phyloP scores from a whole-genome alignment of 75 land plant species.

The Ceratopteris richardii region DNA sequence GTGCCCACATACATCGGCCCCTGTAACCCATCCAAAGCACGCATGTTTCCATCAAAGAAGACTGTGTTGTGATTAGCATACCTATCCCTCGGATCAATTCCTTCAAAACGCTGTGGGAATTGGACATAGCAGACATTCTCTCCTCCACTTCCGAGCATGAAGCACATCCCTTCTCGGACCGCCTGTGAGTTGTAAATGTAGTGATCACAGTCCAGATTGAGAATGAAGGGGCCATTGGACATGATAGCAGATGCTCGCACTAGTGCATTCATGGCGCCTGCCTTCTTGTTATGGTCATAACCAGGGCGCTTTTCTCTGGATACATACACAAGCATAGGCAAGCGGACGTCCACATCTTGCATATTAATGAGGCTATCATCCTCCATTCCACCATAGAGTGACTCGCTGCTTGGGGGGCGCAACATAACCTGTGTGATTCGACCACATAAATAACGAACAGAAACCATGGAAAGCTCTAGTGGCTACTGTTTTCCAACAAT shows the following conservation, averaged over 20 bases:
- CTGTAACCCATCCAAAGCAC: slow-evolving; percentile 56
- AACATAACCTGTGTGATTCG: slow-evolving; percentile 44
- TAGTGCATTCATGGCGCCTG: slow-evolving; percentile 68
- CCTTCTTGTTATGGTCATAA: slow-evolving; percentile 59
- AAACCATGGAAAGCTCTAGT: too few relatives aligned
- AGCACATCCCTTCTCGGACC: slow-evolving; percentile 51
- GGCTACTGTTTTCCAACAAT: too few relatives aligned
- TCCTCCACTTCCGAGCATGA: slow-evolving; percentile 60
- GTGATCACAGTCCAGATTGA: slow-evolving; percentile 61
- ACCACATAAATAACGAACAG: too few relatives aligned
- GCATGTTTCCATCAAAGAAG: slow-evolving; percentile 61
- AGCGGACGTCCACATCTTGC: slow-evolving; percentile 39
- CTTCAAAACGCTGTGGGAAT: slow-evolving; percentile 55
- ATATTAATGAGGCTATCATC: slow-evolving; percentile 32
- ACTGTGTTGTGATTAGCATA: slow-evolving; percentile 72
- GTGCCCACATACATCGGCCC: slow-evolving; percentile 59
- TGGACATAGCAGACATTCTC: slow-evolving; percentile 48
- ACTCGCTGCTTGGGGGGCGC: slow-evolving; percentile 34
- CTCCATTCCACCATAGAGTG: slow-evolving; percentile 20
- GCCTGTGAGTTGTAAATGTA: slow-evolving; percentile 53
- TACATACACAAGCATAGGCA: slow-evolving; percentile 57
- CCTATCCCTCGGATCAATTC: slow-evolving; percentile 55
- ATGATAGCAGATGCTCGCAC: slow-evolving; percentile 53
- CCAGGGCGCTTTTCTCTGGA: slow-evolving; percentile 60
- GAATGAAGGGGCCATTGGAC: slow-evolving; percentile 61